These are phyloP conservation scores for Neurospora pannonica DNA, from an alignment of 495 filamentous ascomycete genomes.

Conservation along the genomic window DNA sequence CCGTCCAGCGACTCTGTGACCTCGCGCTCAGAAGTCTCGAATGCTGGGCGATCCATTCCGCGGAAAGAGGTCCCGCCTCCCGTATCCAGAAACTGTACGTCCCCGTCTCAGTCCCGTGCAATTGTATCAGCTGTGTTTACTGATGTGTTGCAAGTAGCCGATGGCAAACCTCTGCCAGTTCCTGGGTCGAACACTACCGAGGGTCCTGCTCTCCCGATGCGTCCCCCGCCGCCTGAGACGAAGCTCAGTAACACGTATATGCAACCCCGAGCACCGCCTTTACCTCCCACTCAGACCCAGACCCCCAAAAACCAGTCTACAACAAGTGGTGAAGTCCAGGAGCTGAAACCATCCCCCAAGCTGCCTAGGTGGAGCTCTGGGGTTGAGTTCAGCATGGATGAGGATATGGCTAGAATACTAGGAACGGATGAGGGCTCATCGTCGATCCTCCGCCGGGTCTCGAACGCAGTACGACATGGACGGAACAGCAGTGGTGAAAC, in stretches of 20 bases:
- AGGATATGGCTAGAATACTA: slow-evolving; percentile 78
- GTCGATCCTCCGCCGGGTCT: slow-evolving; percentile 77
- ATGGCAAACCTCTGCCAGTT: slow-evolving; percentile 29
- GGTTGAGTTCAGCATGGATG: slow-evolving; percentile 79
- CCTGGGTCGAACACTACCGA: slow-evolving; percentile 9
- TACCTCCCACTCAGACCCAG: slow-evolving; percentile 43
- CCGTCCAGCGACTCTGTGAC: slow-evolving; percentile 31
- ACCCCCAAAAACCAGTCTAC: slow-evolving; percentile 48
- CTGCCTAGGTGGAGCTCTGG: slow-evolving; percentile 63
- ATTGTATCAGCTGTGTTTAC: background rate
- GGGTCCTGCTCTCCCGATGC: slow-evolving; percentile 7
- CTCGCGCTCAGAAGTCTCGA: slow-evolving; percentile 15
- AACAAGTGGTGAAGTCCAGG: slow-evolving; percentile 32
- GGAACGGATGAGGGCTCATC: slow-evolving; percentile 57
- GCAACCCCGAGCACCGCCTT: slow-evolving; percentile 51
- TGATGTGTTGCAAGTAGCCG: slow-evolving; percentile 16
- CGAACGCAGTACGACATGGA: slow-evolving; percentile 88
- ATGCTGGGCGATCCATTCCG: slow-evolving; percentile 29
- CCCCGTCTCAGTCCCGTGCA: background rate
- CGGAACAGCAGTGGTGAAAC: slow-evolving; percentile 64
- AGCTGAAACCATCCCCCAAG: slow-evolving; percentile 59
- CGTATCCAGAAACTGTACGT: slow-evolving; percentile 25
- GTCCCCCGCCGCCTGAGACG: slow-evolving; percentile 27
- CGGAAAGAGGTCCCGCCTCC: slow-evolving; percentile 38
- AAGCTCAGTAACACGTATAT: slow-evolving; percentile 50